Evolutionary conservation across 2,329 filamentous ascomycete species (phyloP).

Genomic region (Cercospora sp.): DNA sequence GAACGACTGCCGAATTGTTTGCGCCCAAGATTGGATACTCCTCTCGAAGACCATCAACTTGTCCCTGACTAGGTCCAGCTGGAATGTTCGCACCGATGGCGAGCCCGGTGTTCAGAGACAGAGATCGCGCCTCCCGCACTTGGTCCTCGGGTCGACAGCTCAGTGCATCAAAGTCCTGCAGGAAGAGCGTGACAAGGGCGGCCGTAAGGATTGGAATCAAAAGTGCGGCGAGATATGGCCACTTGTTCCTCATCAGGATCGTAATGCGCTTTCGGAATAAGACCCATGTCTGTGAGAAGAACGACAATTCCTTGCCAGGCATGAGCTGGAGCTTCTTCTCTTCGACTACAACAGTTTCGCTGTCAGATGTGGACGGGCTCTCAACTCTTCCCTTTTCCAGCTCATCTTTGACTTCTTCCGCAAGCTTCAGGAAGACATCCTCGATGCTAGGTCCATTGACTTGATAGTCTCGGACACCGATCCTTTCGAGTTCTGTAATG

Average conservation of each 20-base stretch:
- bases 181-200: constrained; percentile 74
- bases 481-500: constrained; percentile 66
- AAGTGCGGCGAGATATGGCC: constrained; percentile 73
- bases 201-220: constrained; percentile 77
- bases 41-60: constrained; percentile 34
- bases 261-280: constrained; percentile 76
- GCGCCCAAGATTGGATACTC: constrained; percentile 29
- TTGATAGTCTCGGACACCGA: constrained; percentile 72
- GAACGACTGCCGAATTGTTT: constrained; percentile 43
- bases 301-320: constrained; percentile 70
- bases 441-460: constrained; percentile 89
- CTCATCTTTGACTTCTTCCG: constrained; percentile 71
- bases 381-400: constrained; percentile 34
- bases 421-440: constrained; percentile 84
- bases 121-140: constrained; percentile 22
- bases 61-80: constrained; percentile 41
- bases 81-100: constrained; percentile 37
- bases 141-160: constrained; percentile 48
- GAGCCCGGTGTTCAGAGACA: constrained; percentile 26
- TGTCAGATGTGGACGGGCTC: constrained; percentile 25
- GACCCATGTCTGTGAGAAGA: constrained; percentile 68
- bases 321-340: constrained; percentile 48
- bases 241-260: constrained; percentile 74
- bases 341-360: constrained; percentile 19
- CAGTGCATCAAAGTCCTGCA: constrained; percentile 57